Base-by-base conservation (phyloP, 2,329 filamentous ascomycete genomes). In the Sporothrix dimorphospora region DNA sequence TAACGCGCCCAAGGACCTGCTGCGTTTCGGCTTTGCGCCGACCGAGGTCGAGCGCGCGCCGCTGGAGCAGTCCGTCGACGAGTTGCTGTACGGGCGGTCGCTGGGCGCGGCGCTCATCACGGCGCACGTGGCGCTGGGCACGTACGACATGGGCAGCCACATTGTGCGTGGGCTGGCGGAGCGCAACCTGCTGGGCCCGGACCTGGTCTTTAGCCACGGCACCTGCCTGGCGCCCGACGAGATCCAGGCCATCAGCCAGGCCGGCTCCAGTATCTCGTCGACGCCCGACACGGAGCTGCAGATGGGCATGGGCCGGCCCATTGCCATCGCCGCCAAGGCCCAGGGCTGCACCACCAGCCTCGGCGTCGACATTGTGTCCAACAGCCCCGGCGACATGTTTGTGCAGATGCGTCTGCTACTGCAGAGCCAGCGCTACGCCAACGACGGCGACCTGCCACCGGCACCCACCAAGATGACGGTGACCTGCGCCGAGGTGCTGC, bases 241-340 rank as follows among this genome's bases (percentile, higher is more conserved):
- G 47, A 27, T 61, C 16, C n/a, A 34, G 53, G 24, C 34, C 34
- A 55, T 72, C 38, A 24, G 24, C 11, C 9, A 34, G 3, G 51
- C 63, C 14, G 49, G 49, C 21, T 47, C 63, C 9, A 34, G 45
- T 16, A 51, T 72, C 16, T 61, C 61, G 16, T 68, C 70, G 7
- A 72, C 70, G 24, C 70, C 70, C 19, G 61, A 68, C 19, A 72
- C 70, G 2, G 70, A 72, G 38, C 51, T 72, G 51, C 70, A 72
- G 53, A 72, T 70, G 53, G 72, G 55, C 55, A 59, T 59, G 55
- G 55, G 55, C 27, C 55, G 55, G 30, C 55, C 55, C 7, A 40
- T 71, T 16, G 47, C 47, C n/a, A 42, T 71, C 21, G 38, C 53
- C 24, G 57, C 57, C 5, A 27, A 51, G 4, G 51, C 30, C 16